Conservation (phyloP, 2,329 filamentous ascomycete species). For the Fusarium camptoceras region DNA sequence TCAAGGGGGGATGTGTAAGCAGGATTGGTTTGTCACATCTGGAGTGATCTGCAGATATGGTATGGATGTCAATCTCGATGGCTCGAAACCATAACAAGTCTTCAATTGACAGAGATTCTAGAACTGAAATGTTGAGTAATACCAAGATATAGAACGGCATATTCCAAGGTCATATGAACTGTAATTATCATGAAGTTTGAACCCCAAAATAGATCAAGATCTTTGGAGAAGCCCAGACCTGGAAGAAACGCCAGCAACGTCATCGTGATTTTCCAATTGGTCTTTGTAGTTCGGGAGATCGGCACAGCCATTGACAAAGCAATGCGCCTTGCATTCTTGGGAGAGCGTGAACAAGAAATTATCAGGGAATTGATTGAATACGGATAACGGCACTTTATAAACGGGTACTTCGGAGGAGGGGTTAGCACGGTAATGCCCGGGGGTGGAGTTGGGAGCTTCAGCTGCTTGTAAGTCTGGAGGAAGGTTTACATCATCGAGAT, state of each 20-base stretch:
- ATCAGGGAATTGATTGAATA: slow-evolving; percentile 19
- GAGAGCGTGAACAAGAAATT: neutral
- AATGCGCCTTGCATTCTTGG: slow-evolving; percentile 4
- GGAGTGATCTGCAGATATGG: neutral
- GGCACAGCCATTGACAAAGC: slow-evolving; percentile 7
- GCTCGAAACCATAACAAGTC: neutral
- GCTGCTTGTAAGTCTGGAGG: neutral
- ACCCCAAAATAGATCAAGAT: slow-evolving; percentile 4
- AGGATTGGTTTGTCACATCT: neutral
- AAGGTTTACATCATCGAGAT: slow-evolving; percentile 44
- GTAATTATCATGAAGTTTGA: neutral
- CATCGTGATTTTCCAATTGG: slow-evolving; percentile 21
- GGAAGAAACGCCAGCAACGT: slow-evolving; percentile 23
- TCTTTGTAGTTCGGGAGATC: slow-evolving; percentile 28
- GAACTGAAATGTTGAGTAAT: neutral
- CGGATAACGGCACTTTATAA: slow-evolving; percentile 21
- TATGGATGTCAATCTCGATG: neutral
- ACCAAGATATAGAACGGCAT: neutral
- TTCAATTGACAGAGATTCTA: neutral
- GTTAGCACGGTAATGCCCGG: slow-evolving; percentile 2
- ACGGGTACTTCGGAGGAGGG: slow-evolving; percentile 25
- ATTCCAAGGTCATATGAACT: neutral
- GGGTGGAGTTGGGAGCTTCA: slow-evolving; percentile 13
- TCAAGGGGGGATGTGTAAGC: neutral
- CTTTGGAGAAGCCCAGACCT: slow-evolving; percentile 10